Conservation (phyloP, 225 moss, liverwort and hornwort genomes). For the Physcomitrellopsis africana region DNA sequence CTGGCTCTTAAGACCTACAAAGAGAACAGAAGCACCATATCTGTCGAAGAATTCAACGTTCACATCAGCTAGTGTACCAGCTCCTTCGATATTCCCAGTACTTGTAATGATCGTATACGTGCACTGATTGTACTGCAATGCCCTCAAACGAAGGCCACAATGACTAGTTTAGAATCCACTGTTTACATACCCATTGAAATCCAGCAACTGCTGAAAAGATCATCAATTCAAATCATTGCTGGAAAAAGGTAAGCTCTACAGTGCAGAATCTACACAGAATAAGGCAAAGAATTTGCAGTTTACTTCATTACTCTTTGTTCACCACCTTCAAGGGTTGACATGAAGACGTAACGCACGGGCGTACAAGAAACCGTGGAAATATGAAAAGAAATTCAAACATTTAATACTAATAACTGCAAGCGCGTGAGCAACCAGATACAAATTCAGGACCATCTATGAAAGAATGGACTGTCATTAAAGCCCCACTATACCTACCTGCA, state of each 20-base stretch:
- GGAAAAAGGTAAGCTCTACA: too few relatives aligned
- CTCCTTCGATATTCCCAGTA: slow-evolving; percentile 63
- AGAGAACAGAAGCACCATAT: slow-evolving; percentile 55
- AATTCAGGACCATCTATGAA: background rate
- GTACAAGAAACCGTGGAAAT: too few relatives aligned
- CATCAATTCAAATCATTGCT: too few relatives aligned
- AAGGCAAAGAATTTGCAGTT: too few relatives aligned
- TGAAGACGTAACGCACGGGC: too few relatives aligned
- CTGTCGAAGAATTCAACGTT: slow-evolving; percentile 74
- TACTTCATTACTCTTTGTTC: too few relatives aligned
- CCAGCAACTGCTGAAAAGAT: background rate
- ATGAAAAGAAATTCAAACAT: background rate
- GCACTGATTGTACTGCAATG: slow-evolving; percentile 62
- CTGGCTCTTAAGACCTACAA: slow-evolving; percentile 63
- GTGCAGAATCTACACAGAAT: too few relatives aligned
- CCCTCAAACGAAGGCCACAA: background rate
- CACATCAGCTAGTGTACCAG: slow-evolving; percentile 66
- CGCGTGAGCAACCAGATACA: background rate
- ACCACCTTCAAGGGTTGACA: too few relatives aligned
- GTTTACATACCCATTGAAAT: background rate
- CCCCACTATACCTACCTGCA: slow-evolving; percentile 46
- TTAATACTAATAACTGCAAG: background rate
- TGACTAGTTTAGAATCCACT: background rate
- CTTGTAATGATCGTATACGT: slow-evolving; percentile 65
- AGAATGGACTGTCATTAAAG: background rate